A percentile compares a stretch with the other conserved stretches of the same genome.
Conservation (phyloP, 1,284 basidiomycete species). For the Prillingera fragicola region DNA sequence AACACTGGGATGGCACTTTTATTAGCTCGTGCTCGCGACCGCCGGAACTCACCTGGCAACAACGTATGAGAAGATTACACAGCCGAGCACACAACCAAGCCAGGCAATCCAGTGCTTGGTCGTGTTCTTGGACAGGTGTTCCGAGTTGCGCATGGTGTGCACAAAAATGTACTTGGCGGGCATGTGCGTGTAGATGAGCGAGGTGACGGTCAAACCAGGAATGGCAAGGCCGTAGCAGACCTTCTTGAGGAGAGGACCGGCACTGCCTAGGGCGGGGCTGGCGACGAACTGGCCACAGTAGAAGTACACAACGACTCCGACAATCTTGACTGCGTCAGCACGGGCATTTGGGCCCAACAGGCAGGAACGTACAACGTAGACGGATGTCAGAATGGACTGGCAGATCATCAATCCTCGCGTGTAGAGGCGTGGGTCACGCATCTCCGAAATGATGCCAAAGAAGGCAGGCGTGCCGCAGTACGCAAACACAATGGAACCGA, state of each 20-base stretch:
- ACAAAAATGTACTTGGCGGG: slow-evolving; percentile 38
- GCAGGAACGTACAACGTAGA: neutral
- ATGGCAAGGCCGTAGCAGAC: slow-evolving; percentile 15
- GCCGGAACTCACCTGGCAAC: slow-evolving; percentile 50
- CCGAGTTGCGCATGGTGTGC: slow-evolving; percentile 37
- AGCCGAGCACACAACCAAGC: slow-evolving; percentile 32
- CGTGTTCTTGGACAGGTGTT: slow-evolving; percentile 58
- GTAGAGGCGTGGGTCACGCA: slow-evolving; percentile 31
- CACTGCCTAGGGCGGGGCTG: slow-evolving; percentile 45
- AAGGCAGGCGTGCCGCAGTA: slow-evolving; percentile 28
- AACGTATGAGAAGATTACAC: slow-evolving; percentile 53
- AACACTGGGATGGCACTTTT: slow-evolving; percentile 31
- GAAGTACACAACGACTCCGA: slow-evolving; percentile 27
- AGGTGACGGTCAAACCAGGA: slow-evolving; percentile 25
- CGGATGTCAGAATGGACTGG: slow-evolving; percentile 20
- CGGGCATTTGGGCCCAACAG: neutral
- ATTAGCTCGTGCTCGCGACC: too few species aligned
- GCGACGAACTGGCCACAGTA: slow-evolving; percentile 43
- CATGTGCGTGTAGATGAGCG: slow-evolving; percentile 22
- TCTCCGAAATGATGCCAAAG: slow-evolving; percentile 39
- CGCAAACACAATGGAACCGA: slow-evolving; percentile 21
- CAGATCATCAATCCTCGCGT: slow-evolving; percentile 26
- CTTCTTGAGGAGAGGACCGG: slow-evolving; percentile 44
- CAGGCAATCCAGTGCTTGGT: slow-evolving; percentile 58
- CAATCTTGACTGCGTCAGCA: slow-evolving; percentile 21